Conservation (phyloP, 305 asterid species). For the Fraxinus sp. region DNA sequence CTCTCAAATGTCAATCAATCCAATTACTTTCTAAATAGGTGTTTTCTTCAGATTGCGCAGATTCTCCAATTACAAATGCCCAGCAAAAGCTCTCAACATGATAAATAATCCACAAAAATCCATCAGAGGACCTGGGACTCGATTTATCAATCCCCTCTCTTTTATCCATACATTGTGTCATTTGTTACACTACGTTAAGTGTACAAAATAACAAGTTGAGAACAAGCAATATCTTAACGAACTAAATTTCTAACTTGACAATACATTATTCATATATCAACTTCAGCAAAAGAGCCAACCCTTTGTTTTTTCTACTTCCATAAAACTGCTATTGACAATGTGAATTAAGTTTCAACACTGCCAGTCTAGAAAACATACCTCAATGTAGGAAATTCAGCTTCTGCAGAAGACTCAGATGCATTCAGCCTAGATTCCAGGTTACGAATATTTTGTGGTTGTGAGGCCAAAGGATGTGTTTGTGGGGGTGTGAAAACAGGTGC, state of each 20-base stretch:
- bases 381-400: constrained; percentile 89
- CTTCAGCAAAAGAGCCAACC: background rate
- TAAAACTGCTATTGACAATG: background rate
- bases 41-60: background rate
- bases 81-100: constrained; percentile 3
- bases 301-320: background rate
- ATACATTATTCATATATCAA: constrained; percentile 2
- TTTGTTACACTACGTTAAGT: background rate
- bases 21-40: constrained; percentile 10
- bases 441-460: constrained; percentile 79
- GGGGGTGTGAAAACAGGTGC: constrained; percentile 93
- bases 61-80: constrained; percentile 7
- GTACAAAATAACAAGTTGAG: constrained; percentile 6
- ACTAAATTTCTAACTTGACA: background rate
- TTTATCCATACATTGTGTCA: background rate
- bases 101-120: constrained; percentile 2
- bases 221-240: constrained; percentile 13
- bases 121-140: constrained; percentile 3
- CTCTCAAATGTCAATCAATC: constrained; percentile 16
- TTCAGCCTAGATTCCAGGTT: constrained; percentile 62
- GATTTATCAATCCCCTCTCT: constrained; percentile 1
- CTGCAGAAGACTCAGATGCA: constrained; percentile 83
- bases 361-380: constrained; percentile 46
- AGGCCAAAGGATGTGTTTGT: constrained; percentile 86
- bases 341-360: background rate